phyloP scores from a whole-genome alignment of 2,329 filamentous ascomycete species.

The Aspergillus phoenicis region DNA sequence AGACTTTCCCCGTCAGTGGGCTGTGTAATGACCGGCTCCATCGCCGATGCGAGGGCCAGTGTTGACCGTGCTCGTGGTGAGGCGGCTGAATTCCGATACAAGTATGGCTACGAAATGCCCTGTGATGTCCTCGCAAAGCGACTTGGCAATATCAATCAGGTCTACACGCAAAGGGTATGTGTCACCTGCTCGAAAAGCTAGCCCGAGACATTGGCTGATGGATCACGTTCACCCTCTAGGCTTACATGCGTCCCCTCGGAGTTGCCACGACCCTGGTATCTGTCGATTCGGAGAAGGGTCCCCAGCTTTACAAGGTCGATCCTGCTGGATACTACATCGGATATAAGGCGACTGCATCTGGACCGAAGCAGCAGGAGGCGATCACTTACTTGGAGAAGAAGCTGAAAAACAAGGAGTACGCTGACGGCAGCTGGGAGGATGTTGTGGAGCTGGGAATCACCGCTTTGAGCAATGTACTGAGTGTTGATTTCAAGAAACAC shows the following conservation, averaged over 20 bases:
- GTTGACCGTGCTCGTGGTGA: constrained; percentile 92
- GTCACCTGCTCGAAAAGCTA: neutral
- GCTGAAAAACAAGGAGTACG: constrained; percentile 97
- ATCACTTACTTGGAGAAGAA: constrained; percentile 99
- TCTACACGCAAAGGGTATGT: constrained; percentile 92
- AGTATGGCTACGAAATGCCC: constrained; percentile 99
- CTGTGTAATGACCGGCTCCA: constrained; percentile 97
- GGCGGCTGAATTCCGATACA: constrained; percentile 97
- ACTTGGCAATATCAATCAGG: constrained; percentile 97
- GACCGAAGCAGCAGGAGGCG: constrained; percentile 97
- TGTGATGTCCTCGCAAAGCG: constrained; percentile 95
- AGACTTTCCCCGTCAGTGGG: constrained; percentile 93
- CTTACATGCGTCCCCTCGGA: constrained; percentile 97
- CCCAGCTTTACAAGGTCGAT: constrained; percentile 97
- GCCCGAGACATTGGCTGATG: constrained; percentile 2
- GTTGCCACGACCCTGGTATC: constrained; percentile 95
- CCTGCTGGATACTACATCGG: constrained; percentile 97
- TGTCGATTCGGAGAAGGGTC: constrained; percentile 86
- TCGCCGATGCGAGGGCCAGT: constrained; percentile 92
- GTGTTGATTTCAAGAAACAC: constrained; percentile 99
- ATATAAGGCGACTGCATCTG: constrained; percentile 96
- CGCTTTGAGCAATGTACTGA: constrained; percentile 91
- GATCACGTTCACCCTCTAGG: constrained; percentile 52
- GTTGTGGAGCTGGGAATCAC: constrained; percentile 97
- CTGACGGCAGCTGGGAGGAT: constrained; percentile 92